Base-by-base conservation (phyloP, 2,329 filamentous ascomycete genomes). In the Curvularia hawaiiensis region DNA sequence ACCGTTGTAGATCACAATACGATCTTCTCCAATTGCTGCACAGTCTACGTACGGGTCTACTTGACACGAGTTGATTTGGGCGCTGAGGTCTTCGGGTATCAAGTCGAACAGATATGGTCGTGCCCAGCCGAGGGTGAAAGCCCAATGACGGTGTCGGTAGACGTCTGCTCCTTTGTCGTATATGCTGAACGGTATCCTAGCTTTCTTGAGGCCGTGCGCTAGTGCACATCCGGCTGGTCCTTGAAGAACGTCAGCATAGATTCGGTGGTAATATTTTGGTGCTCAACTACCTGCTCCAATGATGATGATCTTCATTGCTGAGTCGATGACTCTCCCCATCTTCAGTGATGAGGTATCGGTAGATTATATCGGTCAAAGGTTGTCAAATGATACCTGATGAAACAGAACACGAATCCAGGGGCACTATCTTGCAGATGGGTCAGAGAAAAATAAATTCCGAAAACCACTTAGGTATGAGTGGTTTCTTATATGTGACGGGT, bases 211-310 rank as follows among this genome's bases (percentile, higher is more conserved):
- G 3, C 77, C 77, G 45, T 80, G 76, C 5, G 78, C 77, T 24
- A 78, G 67, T 1, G 76, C 71, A 52, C 78, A 77, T 9, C 78
- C 78, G 16, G 77, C 78, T 43, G 75, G 76, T 16, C 77, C 78
- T 79, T 53, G 8, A 4, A 31, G n/a, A 9, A 12, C 58, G 46
- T 59, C 5, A 57, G 46, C 22, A 22, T 5, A 12, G 4, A 6
- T 26, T 26, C 14, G 39, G 30, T 28, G 41, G 31, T 40, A 49
- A 7, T 26, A 22, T 26, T 8, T 3, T 7, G 4, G 3, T 12
- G 16, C 2, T 14, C 24, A 16, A 14, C n/a, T 46, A 69, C 68
- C 68, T 54, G 68, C 68, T 41, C 68, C 68, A 8, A 70, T 64
- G 12, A 70, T 56, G n/a, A 70, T 55, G 8, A 69, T 64, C 31